Evolutionary conservation across 2,329 filamentous ascomycete genomes (phyloP).

Genomic region (Xylariales sp.): DNA sequence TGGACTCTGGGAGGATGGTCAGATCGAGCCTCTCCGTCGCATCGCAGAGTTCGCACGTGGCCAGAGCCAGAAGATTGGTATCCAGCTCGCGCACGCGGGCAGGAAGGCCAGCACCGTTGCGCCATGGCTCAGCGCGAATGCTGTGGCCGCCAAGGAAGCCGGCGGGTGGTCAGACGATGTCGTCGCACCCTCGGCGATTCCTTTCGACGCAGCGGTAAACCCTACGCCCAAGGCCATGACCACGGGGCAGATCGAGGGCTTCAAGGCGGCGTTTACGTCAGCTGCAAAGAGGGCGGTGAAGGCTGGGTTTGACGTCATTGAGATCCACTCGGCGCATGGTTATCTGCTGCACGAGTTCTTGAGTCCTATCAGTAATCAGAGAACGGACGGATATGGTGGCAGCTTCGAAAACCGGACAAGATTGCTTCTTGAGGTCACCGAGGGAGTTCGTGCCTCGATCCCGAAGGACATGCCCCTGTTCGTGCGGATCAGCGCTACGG

Average conservation of each 20-base stretch:
- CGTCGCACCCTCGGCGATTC: conserved; percentile 47
- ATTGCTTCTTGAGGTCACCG: conserved; percentile 62
- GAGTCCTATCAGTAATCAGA: conserved; percentile 62
- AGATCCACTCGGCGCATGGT: conserved; percentile 74
- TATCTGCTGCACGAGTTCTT: conserved; percentile 71
- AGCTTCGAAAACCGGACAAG: conserved; percentile 68
- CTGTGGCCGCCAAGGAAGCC: conserved; percentile 23
- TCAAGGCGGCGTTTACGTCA: conserved; percentile 31
- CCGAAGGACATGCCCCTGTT: conserved; percentile 63
- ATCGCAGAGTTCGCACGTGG: conserved; percentile 55
- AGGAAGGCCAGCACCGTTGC: conserved; percentile 32
- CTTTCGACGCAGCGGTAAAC: conserved; percentile 47
- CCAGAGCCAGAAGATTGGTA: conserved; percentile 59
- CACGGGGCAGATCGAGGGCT: conserved; percentile 27
- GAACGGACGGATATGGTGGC: conserved; percentile 66
- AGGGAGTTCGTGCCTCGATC: conserved; percentile 56
- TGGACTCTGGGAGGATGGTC: conserved; percentile 80
- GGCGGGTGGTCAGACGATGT: conserved; percentile 45
- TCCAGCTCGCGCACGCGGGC: conserved; percentile 65
- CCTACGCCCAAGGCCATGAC: conserved; percentile 58
- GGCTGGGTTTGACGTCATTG: conserved; percentile 60
- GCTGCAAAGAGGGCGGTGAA: conserved; percentile 30
- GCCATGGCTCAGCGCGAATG: conserved; percentile 27
- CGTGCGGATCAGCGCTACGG: conserved; percentile 60
- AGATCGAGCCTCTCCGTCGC: conserved; percentile 66